Evolutionary conservation across 352 stramenopile genomes (phyloP).

Genomic region (Pythium scleroteichum): DNA sequence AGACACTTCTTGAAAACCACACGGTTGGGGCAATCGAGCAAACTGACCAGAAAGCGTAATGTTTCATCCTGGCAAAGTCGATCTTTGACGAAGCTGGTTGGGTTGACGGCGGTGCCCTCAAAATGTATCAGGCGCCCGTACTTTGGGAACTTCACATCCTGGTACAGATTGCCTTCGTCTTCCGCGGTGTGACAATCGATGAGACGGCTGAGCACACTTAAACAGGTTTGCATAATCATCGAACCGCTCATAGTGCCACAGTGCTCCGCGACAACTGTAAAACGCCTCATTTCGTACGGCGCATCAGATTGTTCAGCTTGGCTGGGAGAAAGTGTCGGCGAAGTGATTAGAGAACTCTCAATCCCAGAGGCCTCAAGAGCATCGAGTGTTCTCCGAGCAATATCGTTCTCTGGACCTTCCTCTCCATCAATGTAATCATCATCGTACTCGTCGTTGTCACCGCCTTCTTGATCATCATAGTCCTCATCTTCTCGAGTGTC

Average conservation of each 20-base stretch:
- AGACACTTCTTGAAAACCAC: conserved; percentile 86
- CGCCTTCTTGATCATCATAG: conserved; percentile 34
- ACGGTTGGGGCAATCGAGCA: conserved; percentile 81
- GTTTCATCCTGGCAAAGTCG: conserved; percentile 74
- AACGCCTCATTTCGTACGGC: conserved; percentile 41
- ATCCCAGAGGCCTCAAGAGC: conserved; percentile 48
- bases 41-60: conserved; percentile 75
- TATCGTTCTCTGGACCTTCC: conserved; percentile 39
- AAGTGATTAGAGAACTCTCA: conserved; percentile 27
- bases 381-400: conserved; percentile 64
- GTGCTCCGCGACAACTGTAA: conserved; percentile 78
- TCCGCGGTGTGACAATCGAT: conserved; percentile 84
- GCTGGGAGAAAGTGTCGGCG: conserved; percentile 26
- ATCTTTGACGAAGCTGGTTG: conserved; percentile 76
- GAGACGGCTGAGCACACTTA: conserved; percentile 79
- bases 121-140: conserved; percentile 81
- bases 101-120: conserved; percentile 75
- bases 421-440: conserved; percentile 40
- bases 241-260: conserved; percentile 77
- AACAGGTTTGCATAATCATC: conserved; percentile 88
- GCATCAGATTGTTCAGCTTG: conserved; percentile 26
- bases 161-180: conserved; percentile 77
- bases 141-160: conserved; percentile 78
- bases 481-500: conserved; percentile 55
- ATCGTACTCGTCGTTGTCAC: conserved; percentile 38